Evolutionary conservation across 1,139 yeast species (phyloP), one percentile per base, ranked within the genome.

Genomic region (Saccharomyces hybrid): DNA sequence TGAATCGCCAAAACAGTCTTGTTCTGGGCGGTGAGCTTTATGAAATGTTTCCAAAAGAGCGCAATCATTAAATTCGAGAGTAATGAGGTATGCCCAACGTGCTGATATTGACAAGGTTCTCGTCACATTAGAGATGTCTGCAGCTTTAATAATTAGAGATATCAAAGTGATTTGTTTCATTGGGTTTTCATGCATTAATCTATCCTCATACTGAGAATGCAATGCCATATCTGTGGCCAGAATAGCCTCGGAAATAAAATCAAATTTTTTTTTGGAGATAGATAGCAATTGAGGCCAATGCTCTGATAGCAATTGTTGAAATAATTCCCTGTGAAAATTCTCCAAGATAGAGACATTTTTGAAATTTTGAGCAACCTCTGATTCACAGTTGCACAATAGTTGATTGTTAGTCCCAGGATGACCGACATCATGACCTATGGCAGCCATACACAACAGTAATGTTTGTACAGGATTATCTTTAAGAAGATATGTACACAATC

Each of bases 211-310:
- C 56, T 80, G 85, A 62, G 82, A 83, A 74, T 93, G 99, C 64
- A 82, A 80, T 0, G 93, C 95, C 97, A 93, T 91, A 72, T 93
- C 98, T 0, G 99, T 93, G 13, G 98, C 96, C 56, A 88, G 71
- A 27, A 88, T 86, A 23, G 74, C 68, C 16, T 69, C 69, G n/a
- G 63, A 55, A 11, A 68, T 63, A 51, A 57, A 49, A 48, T 61
- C 51, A 38, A 51, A 51, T 50, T 58, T 47, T 57, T 31, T 46
- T 2, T 48, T 53, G 44, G 56, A 53, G 5, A 56, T 38, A n/a
- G 56, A 49, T 28, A 75, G 63, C 70, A 78, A 59, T 60, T 70
- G 59, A 0, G 95, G 93, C 90, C 95, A 84, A 66, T 79, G 79
- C 30, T 78, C 74, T 14, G 71, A 66, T 52, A 89, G 73, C 4